phyloP scores from a whole-genome alignment of 306 rosid genomes.

The Rosa persica region DNA sequence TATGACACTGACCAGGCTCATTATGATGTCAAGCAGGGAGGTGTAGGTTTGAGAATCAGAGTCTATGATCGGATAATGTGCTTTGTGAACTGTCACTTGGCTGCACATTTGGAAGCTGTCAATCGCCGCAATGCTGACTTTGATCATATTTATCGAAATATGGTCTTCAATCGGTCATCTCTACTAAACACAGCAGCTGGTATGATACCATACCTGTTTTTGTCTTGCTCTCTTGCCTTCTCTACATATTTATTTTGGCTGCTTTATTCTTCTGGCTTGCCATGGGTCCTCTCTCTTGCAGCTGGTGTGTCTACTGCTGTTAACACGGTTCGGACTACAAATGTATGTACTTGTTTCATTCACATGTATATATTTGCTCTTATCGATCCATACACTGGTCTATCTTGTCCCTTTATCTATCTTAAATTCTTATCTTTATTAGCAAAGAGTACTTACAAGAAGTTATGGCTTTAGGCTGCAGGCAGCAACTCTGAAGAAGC shows the following conservation, averaged over 20 bases:
- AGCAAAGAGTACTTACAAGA: slow-evolving; percentile 17
- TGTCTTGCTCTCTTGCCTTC: slow-evolving; percentile 85
- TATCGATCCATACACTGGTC: not conserved
- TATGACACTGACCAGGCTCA: slow-evolving; percentile 19
- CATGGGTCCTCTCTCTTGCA: slow-evolving; percentile 80
- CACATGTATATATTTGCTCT: not conserved
- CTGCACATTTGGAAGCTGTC: slow-evolving; percentile 97
- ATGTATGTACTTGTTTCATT: slow-evolving; percentile 46
- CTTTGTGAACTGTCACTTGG: slow-evolving; percentile 99
- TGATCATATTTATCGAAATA: slow-evolving; percentile 90
- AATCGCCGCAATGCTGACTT: slow-evolving; percentile 97
- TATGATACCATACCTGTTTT: slow-evolving; percentile 85
- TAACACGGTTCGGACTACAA: slow-evolving; percentile 62
- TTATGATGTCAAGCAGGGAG: slow-evolving; percentile 68
- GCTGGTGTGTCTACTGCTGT: slow-evolving; percentile 87
- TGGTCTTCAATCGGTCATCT: slow-evolving; percentile 90
- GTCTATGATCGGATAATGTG: slow-evolving; percentile 94
- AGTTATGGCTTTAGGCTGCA: slow-evolving; percentile 49
- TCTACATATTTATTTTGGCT: slow-evolving; percentile 92
- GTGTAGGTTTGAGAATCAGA: slow-evolving; percentile 97
- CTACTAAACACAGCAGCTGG: slow-evolving; percentile 86
- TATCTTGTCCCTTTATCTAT: not conserved
- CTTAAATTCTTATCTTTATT: slow-evolving; percentile 18
- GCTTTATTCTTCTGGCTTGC: slow-evolving; percentile 97
- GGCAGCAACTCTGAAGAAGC: slow-evolving; percentile 68